phyloP scores from a whole-genome alignment of 441 rosid species.

The Populus hybrid region DNA sequence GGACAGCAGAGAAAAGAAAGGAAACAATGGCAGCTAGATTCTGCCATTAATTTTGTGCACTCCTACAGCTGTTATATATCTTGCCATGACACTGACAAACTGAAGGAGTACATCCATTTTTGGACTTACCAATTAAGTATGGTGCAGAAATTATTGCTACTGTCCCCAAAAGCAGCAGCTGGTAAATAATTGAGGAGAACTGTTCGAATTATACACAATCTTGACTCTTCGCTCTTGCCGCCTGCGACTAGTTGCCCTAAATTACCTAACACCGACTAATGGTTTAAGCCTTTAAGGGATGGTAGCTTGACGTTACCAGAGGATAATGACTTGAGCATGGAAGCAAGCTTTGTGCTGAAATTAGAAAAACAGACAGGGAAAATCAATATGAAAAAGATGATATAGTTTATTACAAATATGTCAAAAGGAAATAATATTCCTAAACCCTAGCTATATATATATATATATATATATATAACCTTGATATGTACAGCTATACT shows the following conservation, averaged over 20 bases:
- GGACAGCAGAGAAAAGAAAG: neutral
- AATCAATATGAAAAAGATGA: too few species aligned
- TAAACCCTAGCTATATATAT: too few species aligned
- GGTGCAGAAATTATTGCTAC: neutral
- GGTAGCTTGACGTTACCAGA: neutral
- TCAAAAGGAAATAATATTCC: too few species aligned
- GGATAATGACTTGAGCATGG: neutral
- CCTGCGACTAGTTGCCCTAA: too few species aligned
- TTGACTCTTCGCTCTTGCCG: neutral
- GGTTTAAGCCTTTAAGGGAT: too few species aligned
- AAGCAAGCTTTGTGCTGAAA: too few species aligned
- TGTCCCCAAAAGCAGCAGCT: neutral
- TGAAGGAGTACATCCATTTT: neutral
- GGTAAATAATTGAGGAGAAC: neutral
- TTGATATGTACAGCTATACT: neutral
- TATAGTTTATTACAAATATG: too few species aligned
- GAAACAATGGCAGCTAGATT: neutral
- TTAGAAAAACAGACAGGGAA: too few species aligned
- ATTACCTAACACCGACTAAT: too few species aligned
- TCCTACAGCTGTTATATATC: neutral
- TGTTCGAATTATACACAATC: neutral
- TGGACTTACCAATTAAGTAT: neutral
- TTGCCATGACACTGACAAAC: neutral
- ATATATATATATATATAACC: neutral
- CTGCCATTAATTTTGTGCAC: neutral